A percentile compares a stretch with the other conserved stretches of the same genome.
These are phyloP conservation scores for Pinus taeda DNA, from an alignment of 75 land plant species.

Conservation along the genomic window DNA sequence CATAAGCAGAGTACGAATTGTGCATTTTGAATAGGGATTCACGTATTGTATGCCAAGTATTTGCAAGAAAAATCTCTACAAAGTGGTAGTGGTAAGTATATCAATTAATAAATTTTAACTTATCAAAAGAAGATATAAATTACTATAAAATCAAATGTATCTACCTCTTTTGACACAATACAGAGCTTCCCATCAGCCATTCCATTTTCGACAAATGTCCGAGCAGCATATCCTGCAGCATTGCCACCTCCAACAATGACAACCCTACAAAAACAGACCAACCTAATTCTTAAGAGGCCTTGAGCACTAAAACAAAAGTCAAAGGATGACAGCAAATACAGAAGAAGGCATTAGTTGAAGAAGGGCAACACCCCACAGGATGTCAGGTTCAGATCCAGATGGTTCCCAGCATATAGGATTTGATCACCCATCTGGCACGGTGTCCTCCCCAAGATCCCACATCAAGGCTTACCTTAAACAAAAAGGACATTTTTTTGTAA, in stretches of 20 bases:
- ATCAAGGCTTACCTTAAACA: background rate
- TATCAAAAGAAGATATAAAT: background rate
- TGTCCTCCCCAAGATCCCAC: background rate
- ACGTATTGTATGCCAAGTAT: too few relatives aligned
- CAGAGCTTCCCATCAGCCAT: conserved; percentile 81
- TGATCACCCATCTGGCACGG: background rate
- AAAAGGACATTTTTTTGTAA: too few relatives aligned
- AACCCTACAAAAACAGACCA: conserved; percentile 24
- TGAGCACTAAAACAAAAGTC: background rate
- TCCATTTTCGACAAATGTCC: conserved; percentile 81
- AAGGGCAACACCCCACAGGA: background rate
- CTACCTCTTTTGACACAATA: conserved; percentile 85
- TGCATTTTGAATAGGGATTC: background rate
- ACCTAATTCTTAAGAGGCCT: background rate
- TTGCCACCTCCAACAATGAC: conserved; percentile 96
- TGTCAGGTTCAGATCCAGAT: background rate
- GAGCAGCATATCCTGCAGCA: conserved; percentile 89
- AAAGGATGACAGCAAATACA: background rate
- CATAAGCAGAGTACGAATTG: background rate
- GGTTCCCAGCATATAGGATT: background rate
- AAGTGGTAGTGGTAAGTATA: background rate
- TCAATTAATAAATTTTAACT: background rate
- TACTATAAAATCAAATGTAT: background rate
- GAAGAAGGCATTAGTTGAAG: background rate
- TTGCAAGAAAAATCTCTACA: too few relatives aligned